Evolutionary conservation across 1,284 basidiomycete genomes (phyloP), one percentile per base, ranked within the genome.

Genomic region (Boletus chippewaensis): DNA sequence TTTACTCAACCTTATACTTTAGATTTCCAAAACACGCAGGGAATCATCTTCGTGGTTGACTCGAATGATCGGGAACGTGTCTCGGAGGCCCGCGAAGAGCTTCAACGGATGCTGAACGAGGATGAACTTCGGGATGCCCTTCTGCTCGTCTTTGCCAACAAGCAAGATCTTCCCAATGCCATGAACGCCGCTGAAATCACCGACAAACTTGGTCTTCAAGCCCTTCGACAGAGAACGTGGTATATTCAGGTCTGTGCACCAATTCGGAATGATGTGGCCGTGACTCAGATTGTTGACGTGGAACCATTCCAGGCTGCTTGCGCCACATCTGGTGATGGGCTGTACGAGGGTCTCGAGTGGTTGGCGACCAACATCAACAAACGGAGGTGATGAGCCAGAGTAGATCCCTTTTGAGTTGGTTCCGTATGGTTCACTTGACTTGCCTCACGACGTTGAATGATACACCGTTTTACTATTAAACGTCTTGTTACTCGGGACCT

Each of bases 11-110:
- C 36, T 41, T 49, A 28, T 44, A 48, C 38, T 53, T 28, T 60
- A 96, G 95, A 99, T 79, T 99, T 97, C 92, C 96, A 99, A 77
- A 99, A 99, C 80, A 99, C 96, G 44, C 96, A 99, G 77, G 96
- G 95, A 62, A 98, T 99, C 77, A 99, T 99, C 70, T 99, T 99
- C 72, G 96, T 99, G 52, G 95, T 99, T 59, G 96, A 99, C 74
- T 99, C 96, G 51, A 99, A 99, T 74, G 96, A 99, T 79, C 81
- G 96, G 74, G 96, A 99, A 75, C 95, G 96, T 90, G 91, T 99
- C 58, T 89, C 92, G 48, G 96, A 99, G 77, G 96, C 96, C 48
- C 89, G 96, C 57, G 96, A 99, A 78, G 96, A 99, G 75, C 83
- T 99, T 54, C 96, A 99, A 74, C 89, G 95, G 68, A 99, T 99